Conservation (phyloP, 2,329 filamentous ascomycete species). For the Whalleya microplaca region DNA sequence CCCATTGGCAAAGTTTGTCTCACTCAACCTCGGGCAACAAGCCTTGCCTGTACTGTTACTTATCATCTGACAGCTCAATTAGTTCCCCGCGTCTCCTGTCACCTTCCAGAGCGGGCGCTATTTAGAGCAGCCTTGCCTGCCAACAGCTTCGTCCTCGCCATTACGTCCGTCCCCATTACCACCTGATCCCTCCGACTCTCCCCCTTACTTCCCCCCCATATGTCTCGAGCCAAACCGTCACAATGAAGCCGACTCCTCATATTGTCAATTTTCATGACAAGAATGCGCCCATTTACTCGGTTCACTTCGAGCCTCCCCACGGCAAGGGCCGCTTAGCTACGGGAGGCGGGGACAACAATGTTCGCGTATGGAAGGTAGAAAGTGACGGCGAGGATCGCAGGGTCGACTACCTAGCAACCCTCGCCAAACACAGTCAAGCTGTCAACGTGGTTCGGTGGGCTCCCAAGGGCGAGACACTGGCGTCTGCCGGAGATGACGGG, state of each 20-base stretch:
- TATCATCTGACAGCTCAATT: not conserved
- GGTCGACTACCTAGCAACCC: slow-evolving; percentile 88
- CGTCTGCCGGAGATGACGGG: slow-evolving; percentile 94
- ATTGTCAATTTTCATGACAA: slow-evolving; percentile 99
- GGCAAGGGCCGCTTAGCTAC: slow-evolving; percentile 92
- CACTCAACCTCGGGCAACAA: not conserved
- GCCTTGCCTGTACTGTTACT: not conserved
- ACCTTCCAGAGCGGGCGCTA: slow-evolving; percentile 5
- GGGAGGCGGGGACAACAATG: slow-evolving; percentile 94
- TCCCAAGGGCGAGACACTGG: slow-evolving; percentile 89
- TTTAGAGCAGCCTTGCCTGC: slow-evolving; percentile 16
- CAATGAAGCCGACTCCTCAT: slow-evolving; percentile 94
- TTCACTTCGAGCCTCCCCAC: slow-evolving; percentile 89
- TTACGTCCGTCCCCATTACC: not conserved
- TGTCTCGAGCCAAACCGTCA: slow-evolving; percentile 38
- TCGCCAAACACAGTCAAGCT: slow-evolving; percentile 92
- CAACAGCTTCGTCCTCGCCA: not conserved
- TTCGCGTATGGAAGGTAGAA: slow-evolving; percentile 91
- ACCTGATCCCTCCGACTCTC: not conserved
- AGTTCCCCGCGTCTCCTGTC: slow-evolving; percentile 4
- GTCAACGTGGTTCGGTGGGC: slow-evolving; percentile 98
- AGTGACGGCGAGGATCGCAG: slow-evolving; percentile 82
- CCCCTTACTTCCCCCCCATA: not conserved
- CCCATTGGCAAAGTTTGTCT: slow-evolving; percentile 1
- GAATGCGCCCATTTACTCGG: slow-evolving; percentile 94